Conservation (phyloP, 2,329 filamentous ascomycete species). For the Cryphonectria radicalis region DNA sequence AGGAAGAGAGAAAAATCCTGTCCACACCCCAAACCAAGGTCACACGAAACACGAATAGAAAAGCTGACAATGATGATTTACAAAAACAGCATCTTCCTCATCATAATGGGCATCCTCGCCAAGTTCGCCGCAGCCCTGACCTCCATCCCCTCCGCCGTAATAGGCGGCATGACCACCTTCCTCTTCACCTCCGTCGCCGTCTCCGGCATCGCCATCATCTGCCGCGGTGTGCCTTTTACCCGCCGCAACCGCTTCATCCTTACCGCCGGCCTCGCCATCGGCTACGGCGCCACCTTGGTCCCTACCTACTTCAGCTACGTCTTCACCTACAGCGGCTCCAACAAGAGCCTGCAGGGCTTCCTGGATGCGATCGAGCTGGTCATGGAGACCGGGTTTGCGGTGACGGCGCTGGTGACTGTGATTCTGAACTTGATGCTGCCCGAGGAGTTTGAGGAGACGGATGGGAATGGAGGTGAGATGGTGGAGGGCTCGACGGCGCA, state of each 20-base stretch:
- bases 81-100: constrained; percentile 63
- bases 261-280: constrained; percentile 73
- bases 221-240: constrained; percentile 71
- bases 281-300: constrained; percentile 71
- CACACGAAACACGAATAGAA: neutral
- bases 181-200: constrained; percentile 78
- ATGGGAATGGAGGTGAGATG: constrained; percentile 40
- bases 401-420: constrained; percentile 75
- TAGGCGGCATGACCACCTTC: constrained; percentile 79
- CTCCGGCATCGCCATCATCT: constrained; percentile 77
- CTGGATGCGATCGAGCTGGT: constrained; percentile 74
- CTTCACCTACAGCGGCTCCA: constrained; percentile 72
- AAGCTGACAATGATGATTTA: neutral
- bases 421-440: constrained; percentile 74
- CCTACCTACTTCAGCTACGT: constrained; percentile 71
- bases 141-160: constrained; percentile 69
- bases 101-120: constrained; percentile 81
- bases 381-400: constrained; percentile 75
- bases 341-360: constrained; percentile 72
- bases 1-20: too few species aligned
- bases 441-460: constrained; percentile 75
- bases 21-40: neutral
- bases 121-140: constrained; percentile 83
- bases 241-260: constrained; percentile 82
- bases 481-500: constrained; percentile 8